A percentile compares a stretch with the other conserved stretches of the same genome.
These are phyloP conservation scores for Trichopus zeylanicus DNA, from an alignment of 116 monocot genomes.

Conservation along the genomic window DNA sequence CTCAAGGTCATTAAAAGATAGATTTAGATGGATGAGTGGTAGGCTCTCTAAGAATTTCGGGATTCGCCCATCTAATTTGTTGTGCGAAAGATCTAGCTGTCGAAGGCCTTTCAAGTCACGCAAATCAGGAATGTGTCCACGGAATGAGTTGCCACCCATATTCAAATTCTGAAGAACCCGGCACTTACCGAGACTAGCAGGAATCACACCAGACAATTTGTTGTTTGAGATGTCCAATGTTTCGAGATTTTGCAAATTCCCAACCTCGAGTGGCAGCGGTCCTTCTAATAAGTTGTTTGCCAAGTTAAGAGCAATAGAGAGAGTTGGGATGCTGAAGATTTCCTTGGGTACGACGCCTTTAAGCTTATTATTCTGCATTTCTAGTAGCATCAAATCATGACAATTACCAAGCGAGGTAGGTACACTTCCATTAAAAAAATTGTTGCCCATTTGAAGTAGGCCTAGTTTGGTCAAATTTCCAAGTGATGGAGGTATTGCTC, in stretches of 20 bases:
- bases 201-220: not conserved
- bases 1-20: conserved; percentile 4
- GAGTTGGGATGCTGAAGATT: not conserved
- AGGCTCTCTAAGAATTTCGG: not conserved
- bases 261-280: not conserved
- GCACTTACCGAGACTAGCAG: not conserved
- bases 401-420: not conserved
- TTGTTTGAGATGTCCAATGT: not conserved
- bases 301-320: not conserved
- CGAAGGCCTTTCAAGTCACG: not conserved
- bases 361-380: not conserved
- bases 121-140: not conserved
- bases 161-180: not conserved
- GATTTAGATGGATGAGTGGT: not conserved
- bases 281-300: not conserved
- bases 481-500: conserved; percentile 10
- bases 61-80: not conserved
- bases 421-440: not conserved
- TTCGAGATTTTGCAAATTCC: not conserved
- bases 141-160: not conserved
- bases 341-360: not conserved
- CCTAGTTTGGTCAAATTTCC: conserved; percentile 12
- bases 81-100: not conserved
- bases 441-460: conserved; percentile 3
- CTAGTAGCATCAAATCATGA: not conserved